These are phyloP conservation scores for Sporisorium graminicola DNA, from an alignment of 1,284 basidiomycete species.

Conservation along the genomic window DNA sequence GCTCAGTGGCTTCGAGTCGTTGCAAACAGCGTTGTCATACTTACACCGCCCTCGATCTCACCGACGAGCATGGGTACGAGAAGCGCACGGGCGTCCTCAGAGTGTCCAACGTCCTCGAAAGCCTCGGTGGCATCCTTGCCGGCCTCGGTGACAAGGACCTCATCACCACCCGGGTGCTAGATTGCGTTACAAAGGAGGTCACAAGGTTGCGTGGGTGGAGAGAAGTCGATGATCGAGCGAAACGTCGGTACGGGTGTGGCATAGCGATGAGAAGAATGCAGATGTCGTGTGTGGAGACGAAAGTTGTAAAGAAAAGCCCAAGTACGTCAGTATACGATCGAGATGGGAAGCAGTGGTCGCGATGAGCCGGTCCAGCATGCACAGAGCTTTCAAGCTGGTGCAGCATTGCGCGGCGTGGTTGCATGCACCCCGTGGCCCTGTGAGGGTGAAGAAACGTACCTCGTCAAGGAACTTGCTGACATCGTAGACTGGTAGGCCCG, in stretches of 20 bases:
- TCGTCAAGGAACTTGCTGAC: slow-evolving; percentile 95
- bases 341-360: not conserved
- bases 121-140: slow-evolving; percentile 97
- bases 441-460: slow-evolving; percentile 73
- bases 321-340: not conserved
- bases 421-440: not conserved
- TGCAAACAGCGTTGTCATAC: slow-evolving; percentile 13
- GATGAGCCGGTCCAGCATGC: not conserved
- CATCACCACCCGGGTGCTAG: slow-evolving; percentile 92
- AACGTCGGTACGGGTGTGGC: not conserved
- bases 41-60: slow-evolving; percentile 73
- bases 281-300: slow-evolving; percentile 1
- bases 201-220: not conserved
- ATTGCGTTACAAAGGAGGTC: not conserved
- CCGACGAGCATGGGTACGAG: slow-evolving; percentile 74
- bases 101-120: slow-evolving; percentile 99
- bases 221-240: not conserved
- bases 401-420: not conserved
- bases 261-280: not conserved
- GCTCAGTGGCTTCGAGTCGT: not conserved
- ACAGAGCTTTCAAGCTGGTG: not conserved
- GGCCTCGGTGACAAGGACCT: slow-evolving; percentile 92
- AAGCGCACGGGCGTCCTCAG: slow-evolving; percentile 94
- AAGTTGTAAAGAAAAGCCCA: not conserved
- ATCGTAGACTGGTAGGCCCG: slow-evolving; percentile 82